Conservation (phyloP, 805 yeast genomes). For the Starmerella lactis-condensi region DNA sequence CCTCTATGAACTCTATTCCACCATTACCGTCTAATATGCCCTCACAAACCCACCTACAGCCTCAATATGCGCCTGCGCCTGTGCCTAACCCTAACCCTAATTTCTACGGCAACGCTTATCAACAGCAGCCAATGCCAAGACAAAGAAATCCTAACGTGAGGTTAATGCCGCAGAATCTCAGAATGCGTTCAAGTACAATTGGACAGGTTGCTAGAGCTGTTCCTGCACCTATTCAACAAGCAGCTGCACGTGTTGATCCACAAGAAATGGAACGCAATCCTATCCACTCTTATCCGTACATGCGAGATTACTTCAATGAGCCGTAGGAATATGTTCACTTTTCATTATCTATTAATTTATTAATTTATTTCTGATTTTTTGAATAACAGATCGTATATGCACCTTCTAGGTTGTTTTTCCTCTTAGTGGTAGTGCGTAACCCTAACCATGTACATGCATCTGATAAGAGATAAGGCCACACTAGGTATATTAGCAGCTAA, state of each 20-base stretch:
- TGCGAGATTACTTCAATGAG: constrained; percentile 1
- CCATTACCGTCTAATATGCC: constrained; percentile 13
- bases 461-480: too few species aligned
- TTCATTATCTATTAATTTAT: too few species aligned
- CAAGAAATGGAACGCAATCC: constrained; percentile 15
- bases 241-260: constrained; percentile 26
- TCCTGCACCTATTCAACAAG: constrained; percentile 26
- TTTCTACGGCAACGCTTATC: constrained; percentile 2
- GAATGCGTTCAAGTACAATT: constrained; percentile 24
- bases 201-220: constrained; percentile 24
- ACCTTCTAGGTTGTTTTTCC: too few species aligned
- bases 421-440: too few species aligned
- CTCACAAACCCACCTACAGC: constrained; percentile 13
- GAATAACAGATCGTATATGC: too few species aligned
- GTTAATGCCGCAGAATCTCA: not conserved
- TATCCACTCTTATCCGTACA: not conserved
- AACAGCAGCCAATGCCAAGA: constrained; percentile 1
- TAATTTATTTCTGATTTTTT: too few species aligned
- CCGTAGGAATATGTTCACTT: too few species aligned
- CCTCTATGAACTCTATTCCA: too few species aligned
- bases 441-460: too few species aligned
- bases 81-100: constrained; percentile 7
- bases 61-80: constrained; percentile 10
- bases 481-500: too few species aligned
- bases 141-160: not conserved